Base-by-base conservation (phyloP, 2,329 filamentous ascomycete genomes). In the Thermoascus crustaceus region DNA sequence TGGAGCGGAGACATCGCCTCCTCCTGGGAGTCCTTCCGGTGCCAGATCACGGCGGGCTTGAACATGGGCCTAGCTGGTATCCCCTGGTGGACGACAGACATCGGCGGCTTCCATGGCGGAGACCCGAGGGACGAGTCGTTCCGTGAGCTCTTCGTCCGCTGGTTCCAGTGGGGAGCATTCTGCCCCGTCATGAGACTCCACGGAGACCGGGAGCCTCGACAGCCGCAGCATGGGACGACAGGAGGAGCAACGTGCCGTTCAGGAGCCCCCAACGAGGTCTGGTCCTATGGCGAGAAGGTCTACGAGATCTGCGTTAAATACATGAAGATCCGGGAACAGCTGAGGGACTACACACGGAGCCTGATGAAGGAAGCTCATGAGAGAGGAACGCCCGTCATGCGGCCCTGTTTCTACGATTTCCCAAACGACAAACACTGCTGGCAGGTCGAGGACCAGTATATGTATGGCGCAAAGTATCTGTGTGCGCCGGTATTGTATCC, bases 131-230 rank as follows among this genome's bases (percentile, higher is more conserved):
- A 75, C 20, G 51, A 58, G 0, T 58, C 49, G 0, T 81, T 80
- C 52, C 65, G 73, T 6, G 76, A 81, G 50, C 55, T 80, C 0
- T 74, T 78, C 34, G 67, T 75, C 2, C 60, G 77, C 2, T 80
- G 77, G 77, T 76, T 81, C 45, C 76, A 80, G 43, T 81, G 76
- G 75, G 73, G 70, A 0, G 63, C 74, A 0, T 80, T 77, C 72
- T n/a, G n/a, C n/a, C n/a, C n/a, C 1, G 76, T 81, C 1, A 76
- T 81, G 68, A 59, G 78, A 2, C 64, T 79, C 0, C 77, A 81
- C 42, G 78, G 78, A 2, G 71, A 77, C 43, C 67, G 76, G 1
- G 71, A 75, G 50, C 76, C 76, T 0, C 60, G 65, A 43, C 51
- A 73, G 54, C 50, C 64, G 38, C 42, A 70, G 52, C 39, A 49